Evolutionary conservation across 306 rosid species (phyloP), one percentile per base, ranked within the genome.

Genomic region (Echinosophora koreensis): DNA sequence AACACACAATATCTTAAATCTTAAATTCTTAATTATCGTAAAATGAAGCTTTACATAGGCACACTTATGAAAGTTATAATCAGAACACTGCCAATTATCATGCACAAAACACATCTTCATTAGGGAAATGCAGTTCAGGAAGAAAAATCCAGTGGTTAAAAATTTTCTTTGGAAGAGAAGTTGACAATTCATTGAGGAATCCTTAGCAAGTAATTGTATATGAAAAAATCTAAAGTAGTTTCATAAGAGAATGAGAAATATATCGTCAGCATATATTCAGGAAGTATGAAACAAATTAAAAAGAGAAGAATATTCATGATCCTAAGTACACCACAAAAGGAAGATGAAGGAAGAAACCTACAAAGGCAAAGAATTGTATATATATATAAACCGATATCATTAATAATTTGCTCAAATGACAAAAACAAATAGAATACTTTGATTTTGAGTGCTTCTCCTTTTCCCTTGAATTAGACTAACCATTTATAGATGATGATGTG

Each of bases 401-500:
- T 34, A 64, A 66, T 56, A 3, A 18, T 12, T 61, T 55, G 35
- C 37, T 27, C 63, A 66, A 51, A 42, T 56, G 18, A 32, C 11
- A 71, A 63, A 57, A 46, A 16, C 12, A 71, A 66, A 30, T 7
- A 39, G 17, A 55, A 69, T 1, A 67, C 52, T 66, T 30, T 17
- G 13, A 13, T 65, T 39, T 56, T 35, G 42, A 47, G 61, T 42
- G 37, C 4, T 52, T 73, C 37, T 15, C 18, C 58, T 13, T 13
- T 17, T 12, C 42, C 50, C 42, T 5, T n/a, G 65, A 57, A 69
- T 22, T 22, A 22, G 28, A 66, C 71, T 57, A 79, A 82, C 82
- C 85, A 76, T 76, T 64, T 46, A 69, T 13, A 44, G 76, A 85
- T 49, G 85, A 65, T 41, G 77, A 37, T 30, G 61, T 65, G 71